Base-by-base conservation (phyloP, 1,284 basidiomycete species). In the Trametes hirsuta region DNA sequence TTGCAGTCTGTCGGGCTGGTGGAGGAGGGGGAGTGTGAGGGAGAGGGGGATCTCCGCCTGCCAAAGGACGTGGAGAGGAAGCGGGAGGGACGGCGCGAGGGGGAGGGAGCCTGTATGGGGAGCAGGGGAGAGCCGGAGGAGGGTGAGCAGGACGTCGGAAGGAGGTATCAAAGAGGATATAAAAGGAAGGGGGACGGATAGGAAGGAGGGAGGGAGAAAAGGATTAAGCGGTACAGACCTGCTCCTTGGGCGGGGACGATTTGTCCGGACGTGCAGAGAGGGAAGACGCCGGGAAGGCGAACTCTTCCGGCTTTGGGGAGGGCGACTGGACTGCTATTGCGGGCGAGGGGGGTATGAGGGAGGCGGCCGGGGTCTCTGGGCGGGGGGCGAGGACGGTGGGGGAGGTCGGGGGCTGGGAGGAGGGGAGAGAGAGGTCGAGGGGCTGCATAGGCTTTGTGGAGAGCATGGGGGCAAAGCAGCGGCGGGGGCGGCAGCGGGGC, bases 371-470 rank as follows among this genome's bases (percentile, higher is more conserved):
- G 24, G 64, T 30, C 61, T 51, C 46, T 58, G 63, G 53, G 14
- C 49, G 57, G 47, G 58, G 36, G 61, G 58, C 51, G 22, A 47
- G 55, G 39, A 61, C 42, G 30, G 56, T 35, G 55, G 58, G 53
- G 60, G 66, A 59, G 51, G 62, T 49, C n/a, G 57, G 41, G 41
- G 64, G 47, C 44, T 50, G 64, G 45, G 68, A 51, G 60, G 61
- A 21, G 63, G 69, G 70, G 58, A 70, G 62, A 39, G 68, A 40
- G 65, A 75, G 46, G 58, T 67, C 59, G 56, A 77, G 58, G 34
- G 72, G 72, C 36, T 75, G 72, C 72, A 81, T 76, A 42, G 80
- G 76, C 37, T 68, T 73, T 25, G 79, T 73, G 22, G 80, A 81
- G 59, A 83, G 74, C 81, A 83, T 83, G 44, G 60, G 41, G 15